Conservation (phyloP, 225 moss, liverwort and hornwort species). For the Marchantia paleacea region DNA sequence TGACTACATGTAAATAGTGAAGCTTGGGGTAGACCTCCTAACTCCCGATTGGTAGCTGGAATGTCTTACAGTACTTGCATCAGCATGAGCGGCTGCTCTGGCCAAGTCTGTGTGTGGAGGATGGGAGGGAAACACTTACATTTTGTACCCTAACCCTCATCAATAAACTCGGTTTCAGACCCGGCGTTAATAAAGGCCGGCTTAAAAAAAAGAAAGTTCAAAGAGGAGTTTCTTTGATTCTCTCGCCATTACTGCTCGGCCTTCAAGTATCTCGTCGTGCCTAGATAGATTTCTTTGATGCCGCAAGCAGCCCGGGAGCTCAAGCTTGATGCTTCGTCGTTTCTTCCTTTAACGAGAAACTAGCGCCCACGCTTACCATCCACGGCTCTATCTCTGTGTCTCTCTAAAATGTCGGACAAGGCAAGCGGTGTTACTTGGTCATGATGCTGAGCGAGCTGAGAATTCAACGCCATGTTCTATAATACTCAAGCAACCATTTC, state of each 20-base stretch:
- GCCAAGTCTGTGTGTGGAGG: background rate
- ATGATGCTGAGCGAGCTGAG: background rate
- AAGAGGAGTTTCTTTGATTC: background rate
- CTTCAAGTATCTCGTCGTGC: background rate
- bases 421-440: background rate
- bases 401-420: background rate
- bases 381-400: constrained; percentile 2
- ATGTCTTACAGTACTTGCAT: background rate
- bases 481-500: background rate
- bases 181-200: background rate
- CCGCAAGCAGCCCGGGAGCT: background rate
- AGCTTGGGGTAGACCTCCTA: background rate
- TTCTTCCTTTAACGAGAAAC: background rate
- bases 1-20: background rate
- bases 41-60: background rate
- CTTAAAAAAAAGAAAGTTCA: background rate
- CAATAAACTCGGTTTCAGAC: background rate
- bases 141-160: background rate
- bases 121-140: background rate
- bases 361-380: background rate
- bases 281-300: background rate
- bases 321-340: background rate
- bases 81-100: background rate
- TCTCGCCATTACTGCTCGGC: background rate
- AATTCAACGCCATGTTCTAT: background rate